phyloP scores from a whole-genome alignment of 2,329 filamentous ascomycete genomes.

The Xylaria sp. region DNA sequence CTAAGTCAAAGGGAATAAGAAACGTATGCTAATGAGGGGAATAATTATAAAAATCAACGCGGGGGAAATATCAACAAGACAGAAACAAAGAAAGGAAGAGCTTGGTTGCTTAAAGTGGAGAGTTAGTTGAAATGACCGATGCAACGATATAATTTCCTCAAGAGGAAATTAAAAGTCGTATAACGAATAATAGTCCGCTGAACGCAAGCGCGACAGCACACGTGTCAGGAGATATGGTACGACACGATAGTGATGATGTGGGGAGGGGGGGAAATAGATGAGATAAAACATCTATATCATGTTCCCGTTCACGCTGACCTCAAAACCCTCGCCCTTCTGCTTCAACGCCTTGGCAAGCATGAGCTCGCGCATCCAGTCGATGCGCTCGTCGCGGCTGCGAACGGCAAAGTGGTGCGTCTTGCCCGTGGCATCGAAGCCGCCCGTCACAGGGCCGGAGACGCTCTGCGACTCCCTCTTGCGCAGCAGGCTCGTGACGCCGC shows the following conservation, averaged over 20 bases:
- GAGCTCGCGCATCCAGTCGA: constrained; percentile 95
- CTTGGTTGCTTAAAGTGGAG: constrained; percentile 4
- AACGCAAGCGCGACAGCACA: background rate
- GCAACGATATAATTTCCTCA: background rate
- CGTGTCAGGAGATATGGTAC: background rate
- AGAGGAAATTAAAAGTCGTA: background rate
- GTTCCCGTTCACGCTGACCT: constrained; percentile 81
- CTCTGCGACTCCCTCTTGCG: constrained; percentile 58
- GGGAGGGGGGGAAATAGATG: background rate
- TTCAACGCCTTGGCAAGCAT: constrained; percentile 89
- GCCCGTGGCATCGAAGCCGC: constrained; percentile 62
- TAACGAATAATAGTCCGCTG: background rate
- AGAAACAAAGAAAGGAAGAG: constrained; percentile 16
- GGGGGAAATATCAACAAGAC: background rate
- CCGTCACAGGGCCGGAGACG: constrained; percentile 42
- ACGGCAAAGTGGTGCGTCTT: constrained; percentile 97
- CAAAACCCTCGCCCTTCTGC: constrained; percentile 83
- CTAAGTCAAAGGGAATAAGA: constrained; percentile 4
- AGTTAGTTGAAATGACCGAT: background rate
- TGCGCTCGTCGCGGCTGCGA: constrained; percentile 82
- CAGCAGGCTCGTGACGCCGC: constrained; percentile 50
- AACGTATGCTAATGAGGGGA: background rate
- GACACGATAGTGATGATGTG: too few relatives aligned
- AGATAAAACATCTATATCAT: constrained; percentile 59
- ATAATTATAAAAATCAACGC: background rate